Conservation (phyloP, 805 yeast species). For the Metschnikowia reukaufii region DNA sequence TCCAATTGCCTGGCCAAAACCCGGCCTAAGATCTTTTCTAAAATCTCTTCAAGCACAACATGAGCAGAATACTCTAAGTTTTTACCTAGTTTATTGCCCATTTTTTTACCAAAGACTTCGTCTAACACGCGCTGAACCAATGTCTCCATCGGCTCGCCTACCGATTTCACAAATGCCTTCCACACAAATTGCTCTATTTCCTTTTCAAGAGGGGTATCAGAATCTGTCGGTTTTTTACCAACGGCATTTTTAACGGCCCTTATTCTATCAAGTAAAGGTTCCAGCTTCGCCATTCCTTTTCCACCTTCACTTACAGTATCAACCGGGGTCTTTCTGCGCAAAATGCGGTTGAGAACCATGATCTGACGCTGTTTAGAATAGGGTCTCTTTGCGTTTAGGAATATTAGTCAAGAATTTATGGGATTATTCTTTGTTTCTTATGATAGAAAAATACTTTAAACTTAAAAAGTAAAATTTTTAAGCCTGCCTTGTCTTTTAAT, state of each 20-base stretch:
- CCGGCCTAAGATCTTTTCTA: conserved; percentile 8
- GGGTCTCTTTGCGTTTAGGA: too few species aligned
- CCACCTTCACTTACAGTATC: not conserved
- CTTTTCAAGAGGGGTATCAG: not conserved
- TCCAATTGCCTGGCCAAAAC: conserved; percentile 9
- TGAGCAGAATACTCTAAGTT: conserved; percentile 4
- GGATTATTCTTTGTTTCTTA: too few species aligned
- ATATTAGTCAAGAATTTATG: too few species aligned
- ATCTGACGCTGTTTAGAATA: too few species aligned
- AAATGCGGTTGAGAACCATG: not conserved
- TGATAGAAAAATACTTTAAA: too few species aligned
- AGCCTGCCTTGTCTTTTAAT: too few species aligned
- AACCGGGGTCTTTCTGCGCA: not conserved
- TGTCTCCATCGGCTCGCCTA: conserved; percentile 5
- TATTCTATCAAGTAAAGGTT: not conserved
- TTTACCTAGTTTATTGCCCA: conserved; percentile 3
- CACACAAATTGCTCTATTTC: conserved; percentile 4
- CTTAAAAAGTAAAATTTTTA: too few species aligned
- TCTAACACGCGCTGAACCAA: conserved; percentile 5
- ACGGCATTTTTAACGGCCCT: not conserved
- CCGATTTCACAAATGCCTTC: conserved; percentile 1
- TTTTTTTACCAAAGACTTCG: conserved; percentile 3
- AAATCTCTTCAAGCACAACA: conserved; percentile 2
- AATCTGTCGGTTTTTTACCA: not conserved
- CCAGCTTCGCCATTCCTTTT: not conserved